Percentiles rank a stretch among this genome's conserved stretches.
Conservation (phyloP, 2,329 filamentous ascomycete species). For the Lojkania enalia region DNA sequence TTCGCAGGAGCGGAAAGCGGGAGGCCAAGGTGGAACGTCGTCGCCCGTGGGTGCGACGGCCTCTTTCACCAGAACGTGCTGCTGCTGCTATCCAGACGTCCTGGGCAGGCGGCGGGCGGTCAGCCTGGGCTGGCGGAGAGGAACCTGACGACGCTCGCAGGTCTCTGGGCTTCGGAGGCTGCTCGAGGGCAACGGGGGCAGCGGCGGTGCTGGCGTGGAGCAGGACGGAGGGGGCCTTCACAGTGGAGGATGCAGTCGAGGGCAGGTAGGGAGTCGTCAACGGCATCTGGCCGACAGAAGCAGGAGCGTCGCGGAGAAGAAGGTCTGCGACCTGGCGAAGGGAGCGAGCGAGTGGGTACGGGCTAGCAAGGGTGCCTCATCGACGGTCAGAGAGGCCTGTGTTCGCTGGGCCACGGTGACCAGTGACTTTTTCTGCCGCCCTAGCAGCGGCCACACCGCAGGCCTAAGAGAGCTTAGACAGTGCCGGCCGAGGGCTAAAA, state of each 20-base stretch:
- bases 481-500: slow-evolving; percentile 33
- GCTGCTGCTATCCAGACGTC: not conserved
- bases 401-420: slow-evolving; percentile 4
- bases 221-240: slow-evolving; percentile 14
- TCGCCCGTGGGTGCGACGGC: slow-evolving; percentile 16
- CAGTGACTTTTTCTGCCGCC: slow-evolving; percentile 25
- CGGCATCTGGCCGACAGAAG: slow-evolving; percentile 39
- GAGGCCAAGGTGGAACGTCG: slow-evolving; percentile 36
- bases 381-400: slow-evolving; percentile 11
- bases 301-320: slow-evolving; percentile 37
- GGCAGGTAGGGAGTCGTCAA: slow-evolving; percentile 36
- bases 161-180: slow-evolving; percentile 1
- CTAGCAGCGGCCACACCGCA: slow-evolving; percentile 30
- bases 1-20: slow-evolving; percentile 41
- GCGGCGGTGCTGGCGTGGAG: slow-evolving; percentile 14
- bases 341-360: slow-evolving; percentile 39
- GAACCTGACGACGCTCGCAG: not conserved
- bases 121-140: slow-evolving; percentile 2
- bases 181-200: slow-evolving; percentile 12
- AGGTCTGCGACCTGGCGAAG: slow-evolving; percentile 33
- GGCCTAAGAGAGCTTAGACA: slow-evolving; percentile 30
- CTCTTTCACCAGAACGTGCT: not conserved
- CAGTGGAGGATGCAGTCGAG: slow-evolving; percentile 25
- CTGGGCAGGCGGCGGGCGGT: slow-evolving; percentile 13
- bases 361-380: slow-evolving; percentile 37